These are phyloP conservation scores for Arthrobotrys iridis DNA, from an alignment of 2,329 filamentous ascomycete genomes.

Conservation along the genomic window DNA sequence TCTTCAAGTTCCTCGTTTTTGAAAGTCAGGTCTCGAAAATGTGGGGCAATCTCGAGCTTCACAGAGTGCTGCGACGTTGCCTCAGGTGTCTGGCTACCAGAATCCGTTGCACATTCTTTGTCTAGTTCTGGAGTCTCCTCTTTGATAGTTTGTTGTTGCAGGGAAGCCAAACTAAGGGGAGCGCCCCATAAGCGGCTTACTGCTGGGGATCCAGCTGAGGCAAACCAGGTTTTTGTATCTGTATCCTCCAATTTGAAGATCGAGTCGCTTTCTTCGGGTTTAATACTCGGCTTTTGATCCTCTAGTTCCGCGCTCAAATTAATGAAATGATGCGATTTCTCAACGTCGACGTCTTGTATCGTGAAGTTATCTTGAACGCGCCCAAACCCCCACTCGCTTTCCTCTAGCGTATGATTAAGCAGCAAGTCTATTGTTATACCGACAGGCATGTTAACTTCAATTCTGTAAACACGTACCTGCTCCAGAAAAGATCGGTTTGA, in stretches of 20 bases:
- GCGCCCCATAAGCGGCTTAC: neutral
- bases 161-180: neutral
- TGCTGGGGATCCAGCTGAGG: neutral
- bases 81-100: neutral
- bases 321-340: neutral
- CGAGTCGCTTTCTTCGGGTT: neutral
- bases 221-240: neutral
- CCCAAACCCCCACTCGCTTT: neutral
- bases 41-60: neutral
- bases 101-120: neutral
- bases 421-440: slow-evolving; percentile 23
- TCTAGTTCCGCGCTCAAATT: neutral
- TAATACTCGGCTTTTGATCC: neutral
- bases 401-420: neutral
- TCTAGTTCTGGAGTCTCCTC: neutral
- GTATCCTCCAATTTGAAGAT: slow-evolving; percentile 2
- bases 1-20: neutral
- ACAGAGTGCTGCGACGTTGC: neutral
- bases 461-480: neutral
- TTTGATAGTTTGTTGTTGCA: neutral
- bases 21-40: too few species aligned
- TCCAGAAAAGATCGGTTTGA: neutral
- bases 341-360: neutral
- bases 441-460: slow-evolving; percentile 28
- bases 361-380: neutral